Evolutionary conservation across 352 stramenopile species (phyloP).

Genomic region (Globisporangium emineosum): DNA sequence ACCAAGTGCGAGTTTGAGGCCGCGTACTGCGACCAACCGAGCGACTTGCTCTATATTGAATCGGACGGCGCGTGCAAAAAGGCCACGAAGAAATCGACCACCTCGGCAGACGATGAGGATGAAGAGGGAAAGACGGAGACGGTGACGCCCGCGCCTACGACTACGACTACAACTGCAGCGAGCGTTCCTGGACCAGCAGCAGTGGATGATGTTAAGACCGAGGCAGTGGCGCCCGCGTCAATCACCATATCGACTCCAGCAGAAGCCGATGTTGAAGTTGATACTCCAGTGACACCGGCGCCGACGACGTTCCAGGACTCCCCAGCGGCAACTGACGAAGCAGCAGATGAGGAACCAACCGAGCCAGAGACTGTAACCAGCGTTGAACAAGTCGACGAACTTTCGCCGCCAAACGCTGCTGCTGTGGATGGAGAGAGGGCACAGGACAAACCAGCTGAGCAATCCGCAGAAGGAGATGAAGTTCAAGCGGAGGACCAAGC

Average conservation of each 20-base stretch:
- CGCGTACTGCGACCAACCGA: constrained; percentile 28
- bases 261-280: not conserved
- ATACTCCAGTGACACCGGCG: not conserved
- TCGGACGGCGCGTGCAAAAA: constrained; percentile 23
- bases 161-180: not conserved
- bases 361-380: not conserved
- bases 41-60: constrained; percentile 25
- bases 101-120: constrained; percentile 2
- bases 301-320: not conserved
- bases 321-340: not conserved
- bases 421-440: not conserved
- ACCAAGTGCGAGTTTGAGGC: constrained; percentile 51
- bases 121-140: not conserved
- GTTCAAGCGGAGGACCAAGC: not conserved
- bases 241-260: not conserved
- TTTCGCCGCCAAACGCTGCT: not conserved
- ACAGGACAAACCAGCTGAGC: not conserved
- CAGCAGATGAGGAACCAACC: not conserved
- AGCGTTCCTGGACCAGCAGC: constrained; percentile 1
- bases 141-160: not conserved
- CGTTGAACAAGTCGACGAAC: not conserved
- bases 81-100: not conserved
- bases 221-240: constrained; percentile 1
- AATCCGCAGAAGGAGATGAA: too few species aligned
- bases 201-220: not conserved